A percentile compares a stretch with the other conserved stretches of the same genome.
Evolutionary conservation across 345 rosid species (phyloP).

Genomic region (Citrus sinensis): DVS_A1.0 CM039167.1:22494501-22495000

Average conservation of each 20-base stretch:
- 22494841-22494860: conserved; percentile 34
- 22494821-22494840: conserved; percentile 40
- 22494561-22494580: conserved; percentile 22
- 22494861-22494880: background rate
- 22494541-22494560: conserved; percentile 1
- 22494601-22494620: conserved; percentile 17
- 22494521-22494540: background rate
- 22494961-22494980: too few relatives aligned
- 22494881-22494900: background rate
- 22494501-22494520: background rate
- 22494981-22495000: too few relatives aligned
- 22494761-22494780: background rate
- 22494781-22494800: conserved; percentile 2
- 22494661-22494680: conserved; percentile 38
- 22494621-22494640: conserved; percentile 13
- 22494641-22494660: conserved; percentile 17
- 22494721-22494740: background rate
- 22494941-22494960: too few relatives aligned
- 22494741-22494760: background rate
- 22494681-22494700: conserved; percentile 39
- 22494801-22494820: conserved; percentile 42
- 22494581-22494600: conserved; percentile 17
- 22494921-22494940: too few relatives aligned
- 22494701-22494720: conserved; percentile 20
- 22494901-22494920: background rate